Percentiles rank a stretch among this genome's conserved stretches.
phyloP scores from a whole-genome alignment of 768 basidiomycete genomes.

The Lentinula boryana region DNA sequence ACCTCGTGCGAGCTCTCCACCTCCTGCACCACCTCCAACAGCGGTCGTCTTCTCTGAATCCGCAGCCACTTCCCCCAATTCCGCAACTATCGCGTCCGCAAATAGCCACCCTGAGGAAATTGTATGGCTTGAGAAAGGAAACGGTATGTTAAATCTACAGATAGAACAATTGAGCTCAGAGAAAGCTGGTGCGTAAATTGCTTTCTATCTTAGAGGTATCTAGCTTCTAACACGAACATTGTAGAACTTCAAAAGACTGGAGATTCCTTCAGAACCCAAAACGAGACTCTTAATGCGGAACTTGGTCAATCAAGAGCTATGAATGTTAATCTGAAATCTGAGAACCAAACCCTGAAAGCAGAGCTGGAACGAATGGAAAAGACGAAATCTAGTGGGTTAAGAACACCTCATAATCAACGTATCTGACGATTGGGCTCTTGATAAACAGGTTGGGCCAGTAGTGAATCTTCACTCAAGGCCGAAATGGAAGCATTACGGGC shows the following conservation, averaged over 20 bases:
- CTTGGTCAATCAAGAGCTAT: not conserved
- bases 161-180: constrained; percentile 12
- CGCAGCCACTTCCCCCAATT: constrained; percentile 11
- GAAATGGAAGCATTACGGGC: constrained; percentile 10
- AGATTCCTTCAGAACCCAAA: not conserved
- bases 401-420: not conserved
- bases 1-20: constrained; percentile 35
- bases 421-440: not conserved
- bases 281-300: not conserved
- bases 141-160: constrained; percentile 15
- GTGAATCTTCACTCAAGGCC: constrained; percentile 12
- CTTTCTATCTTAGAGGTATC: not conserved
- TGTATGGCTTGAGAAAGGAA: constrained; percentile 14
- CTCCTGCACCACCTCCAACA: constrained; percentile 16
- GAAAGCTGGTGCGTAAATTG: constrained; percentile 7
- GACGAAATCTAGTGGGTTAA: constrained; percentile 22
- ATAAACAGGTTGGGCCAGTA: constrained; percentile 4
- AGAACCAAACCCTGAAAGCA: constrained; percentile 19
- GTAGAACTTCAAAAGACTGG: not conserved
- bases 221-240: not conserved
- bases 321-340: constrained; percentile 9
- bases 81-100: not conserved
- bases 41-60: constrained; percentile 4
- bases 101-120: not conserved
- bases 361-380: constrained; percentile 25